These are phyloP conservation scores for Circinella umbellata DNA, from an alignment of 371 early-diverging fungal species.

Conservation along the genomic window DNA sequence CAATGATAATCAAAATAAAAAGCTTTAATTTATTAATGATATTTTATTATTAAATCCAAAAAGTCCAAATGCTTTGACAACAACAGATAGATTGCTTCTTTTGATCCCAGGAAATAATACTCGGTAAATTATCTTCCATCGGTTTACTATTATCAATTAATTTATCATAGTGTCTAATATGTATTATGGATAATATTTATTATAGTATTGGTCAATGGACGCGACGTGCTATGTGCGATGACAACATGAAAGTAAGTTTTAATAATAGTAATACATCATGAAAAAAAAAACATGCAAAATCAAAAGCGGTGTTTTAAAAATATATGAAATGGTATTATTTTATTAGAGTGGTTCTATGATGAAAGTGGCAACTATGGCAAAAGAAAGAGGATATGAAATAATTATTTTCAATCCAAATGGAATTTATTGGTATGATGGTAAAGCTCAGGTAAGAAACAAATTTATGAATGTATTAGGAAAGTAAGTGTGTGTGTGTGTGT, in stretches of 20 bases:
- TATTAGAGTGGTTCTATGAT: conserved; percentile 52
- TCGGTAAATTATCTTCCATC: conserved; percentile 26
- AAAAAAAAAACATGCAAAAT: no score
- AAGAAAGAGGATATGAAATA: conserved; percentile 44
- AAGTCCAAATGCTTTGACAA: conserved; percentile 51
- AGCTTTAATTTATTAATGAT: background rate
- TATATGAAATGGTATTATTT: background rate
- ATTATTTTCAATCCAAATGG: conserved; percentile 52
- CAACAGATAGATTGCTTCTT: conserved; percentile 43
- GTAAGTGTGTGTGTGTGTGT: background rate
- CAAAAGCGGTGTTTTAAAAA: no score
- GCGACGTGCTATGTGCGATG: conserved; percentile 49
- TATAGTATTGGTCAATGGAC: conserved; percentile 52
- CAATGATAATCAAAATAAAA: background rate
- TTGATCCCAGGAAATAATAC: conserved; percentile 48
- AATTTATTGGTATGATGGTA: conserved; percentile 44
- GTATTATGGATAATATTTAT: background rate
- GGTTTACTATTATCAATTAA: background rate
- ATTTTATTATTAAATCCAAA: background rate
- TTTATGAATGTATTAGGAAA: background rate
- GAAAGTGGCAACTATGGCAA: conserved; percentile 25
- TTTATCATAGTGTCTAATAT: no score
- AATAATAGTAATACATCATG: no score
- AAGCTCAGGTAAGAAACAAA: conserved; percentile 30
- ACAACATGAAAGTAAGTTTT: conserved; percentile 37